These are phyloP conservation scores for Cytospora schulzeri DNA, from an alignment of 2,329 filamentous ascomycete species.

Conservation along the genomic window DNA sequence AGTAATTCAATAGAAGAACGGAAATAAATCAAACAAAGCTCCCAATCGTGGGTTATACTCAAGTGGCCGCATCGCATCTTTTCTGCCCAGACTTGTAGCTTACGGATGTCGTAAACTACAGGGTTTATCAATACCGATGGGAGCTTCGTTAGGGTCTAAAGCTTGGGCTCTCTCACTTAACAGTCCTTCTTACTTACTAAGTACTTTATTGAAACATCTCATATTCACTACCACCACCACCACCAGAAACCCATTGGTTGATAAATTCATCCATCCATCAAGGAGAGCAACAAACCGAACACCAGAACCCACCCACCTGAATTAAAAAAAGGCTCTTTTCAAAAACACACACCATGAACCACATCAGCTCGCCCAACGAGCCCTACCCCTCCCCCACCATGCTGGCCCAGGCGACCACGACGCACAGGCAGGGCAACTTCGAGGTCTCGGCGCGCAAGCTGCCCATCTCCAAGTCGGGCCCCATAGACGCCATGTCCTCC, in stretches of 20 bases:
- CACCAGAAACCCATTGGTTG: neutral
- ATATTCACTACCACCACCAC: neutral
- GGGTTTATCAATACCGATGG: neutral
- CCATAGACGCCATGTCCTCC: constrained; percentile 82
- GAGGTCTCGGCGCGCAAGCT: constrained; percentile 82
- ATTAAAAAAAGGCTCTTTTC: neutral
- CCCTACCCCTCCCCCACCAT: constrained; percentile 56
- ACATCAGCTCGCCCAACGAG: constrained; percentile 49
- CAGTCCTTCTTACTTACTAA: neutral
- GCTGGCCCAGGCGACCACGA: constrained; percentile 56
- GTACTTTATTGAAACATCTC: neutral
- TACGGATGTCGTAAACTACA: neutral
- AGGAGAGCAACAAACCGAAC: neutral
- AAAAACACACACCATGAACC: constrained; percentile 39
- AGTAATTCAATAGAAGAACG: too few relatives aligned
- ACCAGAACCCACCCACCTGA: neutral
- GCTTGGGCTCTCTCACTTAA: neutral
- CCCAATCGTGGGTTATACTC: neutral
- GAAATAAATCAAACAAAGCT: neutral
- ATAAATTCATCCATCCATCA: too few relatives aligned
- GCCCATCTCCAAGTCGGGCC: constrained; percentile 88
- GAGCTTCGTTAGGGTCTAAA: neutral
- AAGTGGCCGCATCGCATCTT: neutral
- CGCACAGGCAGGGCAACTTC: constrained; percentile 66
- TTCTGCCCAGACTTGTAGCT: neutral